These are phyloP conservation scores for Fusarium illudens DNA, from an alignment of 2,329 filamentous ascomycete genomes.

Conservation along the genomic window DNA sequence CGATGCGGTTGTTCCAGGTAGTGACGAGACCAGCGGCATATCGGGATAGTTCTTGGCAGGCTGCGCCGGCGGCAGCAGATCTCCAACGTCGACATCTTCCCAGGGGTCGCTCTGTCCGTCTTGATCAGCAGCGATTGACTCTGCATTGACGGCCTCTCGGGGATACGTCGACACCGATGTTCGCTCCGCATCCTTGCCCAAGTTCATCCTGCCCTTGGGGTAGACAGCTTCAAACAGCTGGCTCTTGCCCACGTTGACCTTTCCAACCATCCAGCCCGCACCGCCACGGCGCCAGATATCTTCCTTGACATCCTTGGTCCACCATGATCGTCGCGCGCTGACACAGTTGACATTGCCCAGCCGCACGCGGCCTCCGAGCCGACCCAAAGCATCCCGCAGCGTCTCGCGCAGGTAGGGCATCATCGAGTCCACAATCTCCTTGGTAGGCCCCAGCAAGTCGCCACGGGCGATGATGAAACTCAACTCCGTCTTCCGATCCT, in stretches of 20 bases:
- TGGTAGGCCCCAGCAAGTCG: slow-evolving; percentile 84
- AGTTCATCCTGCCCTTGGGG: slow-evolving; percentile 72
- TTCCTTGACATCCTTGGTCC: slow-evolving; percentile 86
- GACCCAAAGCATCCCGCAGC: slow-evolving; percentile 78
- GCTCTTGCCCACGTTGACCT: slow-evolving; percentile 97
- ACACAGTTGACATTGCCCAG: slow-evolving; percentile 88
- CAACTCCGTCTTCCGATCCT: slow-evolving; percentile 76
- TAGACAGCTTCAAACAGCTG: slow-evolving; percentile 88
- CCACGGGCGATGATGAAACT: slow-evolving; percentile 92
- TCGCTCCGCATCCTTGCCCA: slow-evolving; percentile 17
- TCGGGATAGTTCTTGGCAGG: slow-evolving; percentile 78
- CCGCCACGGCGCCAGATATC: slow-evolving; percentile 86
- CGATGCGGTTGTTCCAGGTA: slow-evolving; percentile 93
- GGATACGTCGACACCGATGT: slow-evolving; percentile 29
- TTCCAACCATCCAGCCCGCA: slow-evolving; percentile 96
- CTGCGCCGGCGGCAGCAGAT: slow-evolving; percentile 79
- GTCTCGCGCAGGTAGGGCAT: slow-evolving; percentile 86
- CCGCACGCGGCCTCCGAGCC: slow-evolving; percentile 73
- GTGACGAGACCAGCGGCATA: slow-evolving; percentile 85
- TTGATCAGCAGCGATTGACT: slow-evolving; percentile 45
- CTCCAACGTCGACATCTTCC: slow-evolving; percentile 51
- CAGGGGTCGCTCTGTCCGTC: slow-evolving; percentile 12
- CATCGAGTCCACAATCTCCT: slow-evolving; percentile 82
- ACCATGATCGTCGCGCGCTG: slow-evolving; percentile 87
- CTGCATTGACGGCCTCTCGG: slow-evolving; percentile 12